phyloP scores from a whole-genome alignment of 768 basidiomycete genomes.

The Mycena sanguinolenta region DNA sequence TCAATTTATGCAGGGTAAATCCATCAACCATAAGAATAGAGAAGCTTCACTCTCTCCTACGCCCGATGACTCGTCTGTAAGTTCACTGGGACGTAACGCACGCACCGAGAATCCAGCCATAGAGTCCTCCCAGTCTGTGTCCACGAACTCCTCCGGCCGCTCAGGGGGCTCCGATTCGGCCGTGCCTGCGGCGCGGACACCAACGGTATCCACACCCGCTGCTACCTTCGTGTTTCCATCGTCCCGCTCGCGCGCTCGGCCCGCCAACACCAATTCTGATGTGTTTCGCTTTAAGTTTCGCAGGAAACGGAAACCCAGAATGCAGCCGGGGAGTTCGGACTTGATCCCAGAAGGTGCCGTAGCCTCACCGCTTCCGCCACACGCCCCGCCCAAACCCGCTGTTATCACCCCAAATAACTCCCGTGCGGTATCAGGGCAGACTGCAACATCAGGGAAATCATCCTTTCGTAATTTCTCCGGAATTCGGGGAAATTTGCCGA shows the following conservation, averaged over 20 bases:
- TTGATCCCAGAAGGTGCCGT: slow-evolving; percentile 25
- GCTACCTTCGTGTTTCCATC: slow-evolving; percentile 40
- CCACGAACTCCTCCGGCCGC: slow-evolving; percentile 12
- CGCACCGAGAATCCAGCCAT: slow-evolving; percentile 12
- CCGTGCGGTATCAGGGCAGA: not conserved
- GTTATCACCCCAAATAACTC: not conserved
- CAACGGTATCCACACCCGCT: not conserved
- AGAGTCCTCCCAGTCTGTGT: slow-evolving; percentile 21
- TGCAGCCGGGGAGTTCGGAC: not conserved
- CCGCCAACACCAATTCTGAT: slow-evolving; percentile 1
- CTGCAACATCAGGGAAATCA: too few species aligned
- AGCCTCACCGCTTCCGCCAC: slow-evolving; percentile 5
- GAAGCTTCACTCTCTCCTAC: too few species aligned
- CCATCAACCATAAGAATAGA: too few species aligned
- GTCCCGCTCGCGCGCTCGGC: slow-evolving; percentile 38
- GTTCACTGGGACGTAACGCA: not conserved
- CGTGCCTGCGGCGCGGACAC: not conserved
- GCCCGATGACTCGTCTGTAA: too few species aligned
- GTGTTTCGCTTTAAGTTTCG: slow-evolving; percentile 29
- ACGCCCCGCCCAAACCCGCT: not conserved
- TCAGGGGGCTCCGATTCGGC: not conserved
- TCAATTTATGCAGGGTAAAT: too few species aligned
- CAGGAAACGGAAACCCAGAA: slow-evolving; percentile 26
- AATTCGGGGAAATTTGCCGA: too few species aligned
- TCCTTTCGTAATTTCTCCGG: too few species aligned